Conservation (phyloP, 2,329 filamentous ascomycete genomes). For the Emericellopsis cladophorae region DNA sequence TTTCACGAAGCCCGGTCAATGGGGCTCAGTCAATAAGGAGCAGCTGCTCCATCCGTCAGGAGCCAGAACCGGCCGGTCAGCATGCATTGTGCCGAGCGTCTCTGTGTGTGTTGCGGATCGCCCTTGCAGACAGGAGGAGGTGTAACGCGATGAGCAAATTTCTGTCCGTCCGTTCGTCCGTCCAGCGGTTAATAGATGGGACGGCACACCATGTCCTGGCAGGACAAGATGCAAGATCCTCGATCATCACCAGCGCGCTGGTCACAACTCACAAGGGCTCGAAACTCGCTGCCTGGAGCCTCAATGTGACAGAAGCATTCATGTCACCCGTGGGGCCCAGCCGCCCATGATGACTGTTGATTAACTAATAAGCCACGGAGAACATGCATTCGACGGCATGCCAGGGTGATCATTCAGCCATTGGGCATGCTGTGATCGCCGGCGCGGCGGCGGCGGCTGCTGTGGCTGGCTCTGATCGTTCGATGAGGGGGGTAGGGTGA, state of each 20-base stretch:
- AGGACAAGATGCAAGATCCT: neutral
- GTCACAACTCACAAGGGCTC: neutral
- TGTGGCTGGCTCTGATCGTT: neutral
- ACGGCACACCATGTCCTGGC: neutral
- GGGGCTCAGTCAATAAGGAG: neutral
- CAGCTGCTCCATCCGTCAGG: neutral
- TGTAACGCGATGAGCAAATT: no score
- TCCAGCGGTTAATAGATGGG: neutral
- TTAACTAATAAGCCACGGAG: neutral
- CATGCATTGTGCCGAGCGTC: neutral
- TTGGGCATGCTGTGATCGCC: neutral
- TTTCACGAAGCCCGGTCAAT: neutral
- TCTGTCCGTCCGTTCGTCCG: neutral
- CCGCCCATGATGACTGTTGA: neutral
- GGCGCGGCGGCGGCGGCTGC: neutral
- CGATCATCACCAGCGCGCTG: neutral
- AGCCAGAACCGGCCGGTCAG: no score
- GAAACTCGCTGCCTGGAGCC: neutral
- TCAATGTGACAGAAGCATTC: neutral
- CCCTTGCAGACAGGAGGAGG: neutral
- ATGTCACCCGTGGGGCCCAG: no score
- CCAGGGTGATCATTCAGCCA: neutral
- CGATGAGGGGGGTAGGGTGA: neutral
- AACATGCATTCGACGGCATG: neutral
- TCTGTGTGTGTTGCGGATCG: slow-evolving; percentile 2